phyloP scores from a whole-genome alignment of 2,329 filamentous ascomycete genomes.

The Shiraia sp. region DNA sequence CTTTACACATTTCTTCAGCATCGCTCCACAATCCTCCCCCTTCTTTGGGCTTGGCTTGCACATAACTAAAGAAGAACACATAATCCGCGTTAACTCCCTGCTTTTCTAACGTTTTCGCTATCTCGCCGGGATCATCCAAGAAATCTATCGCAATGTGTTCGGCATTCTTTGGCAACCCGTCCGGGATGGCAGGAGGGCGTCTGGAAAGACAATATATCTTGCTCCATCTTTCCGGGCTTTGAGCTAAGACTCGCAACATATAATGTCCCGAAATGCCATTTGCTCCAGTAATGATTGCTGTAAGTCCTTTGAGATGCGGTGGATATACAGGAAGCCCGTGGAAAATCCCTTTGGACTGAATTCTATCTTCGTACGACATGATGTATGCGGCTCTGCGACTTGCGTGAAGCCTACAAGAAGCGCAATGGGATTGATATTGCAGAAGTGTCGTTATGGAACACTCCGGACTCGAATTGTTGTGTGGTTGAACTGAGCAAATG shows the following conservation, averaged over 20 bases:
- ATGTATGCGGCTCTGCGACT: not conserved
- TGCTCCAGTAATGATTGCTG: conserved; percentile 58
- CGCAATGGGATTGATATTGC: not conserved
- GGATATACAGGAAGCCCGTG: conserved; percentile 55
- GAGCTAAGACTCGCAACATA: conserved; percentile 54
- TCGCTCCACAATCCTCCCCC: conserved; percentile 54
- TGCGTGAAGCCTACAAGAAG: not conserved
- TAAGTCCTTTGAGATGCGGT: conserved; percentile 48
- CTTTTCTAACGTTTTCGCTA: conserved; percentile 40
- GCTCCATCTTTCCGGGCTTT: conserved; percentile 54
- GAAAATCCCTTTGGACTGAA: conserved; percentile 50
- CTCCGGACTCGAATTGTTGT: not conserved
- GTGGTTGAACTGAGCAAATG: not conserved
- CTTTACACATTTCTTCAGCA: conserved; percentile 54
- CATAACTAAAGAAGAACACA: conserved; percentile 60
- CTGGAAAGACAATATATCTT: conserved; percentile 57
- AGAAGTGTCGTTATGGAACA: not conserved
- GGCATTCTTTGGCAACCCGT: conserved; percentile 42
- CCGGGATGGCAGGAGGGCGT: conserved; percentile 49
- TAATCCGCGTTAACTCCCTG: conserved; percentile 47
- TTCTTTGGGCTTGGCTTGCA: conserved; percentile 54
- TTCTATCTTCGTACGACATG: conserved; percentile 28
- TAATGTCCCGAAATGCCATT: conserved; percentile 60
- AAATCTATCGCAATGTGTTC: conserved; percentile 51
- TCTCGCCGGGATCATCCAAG: conserved; percentile 41